phyloP scores from a whole-genome alignment of 331 rosid species.

The Rhamnella rubrinervis region DNA sequence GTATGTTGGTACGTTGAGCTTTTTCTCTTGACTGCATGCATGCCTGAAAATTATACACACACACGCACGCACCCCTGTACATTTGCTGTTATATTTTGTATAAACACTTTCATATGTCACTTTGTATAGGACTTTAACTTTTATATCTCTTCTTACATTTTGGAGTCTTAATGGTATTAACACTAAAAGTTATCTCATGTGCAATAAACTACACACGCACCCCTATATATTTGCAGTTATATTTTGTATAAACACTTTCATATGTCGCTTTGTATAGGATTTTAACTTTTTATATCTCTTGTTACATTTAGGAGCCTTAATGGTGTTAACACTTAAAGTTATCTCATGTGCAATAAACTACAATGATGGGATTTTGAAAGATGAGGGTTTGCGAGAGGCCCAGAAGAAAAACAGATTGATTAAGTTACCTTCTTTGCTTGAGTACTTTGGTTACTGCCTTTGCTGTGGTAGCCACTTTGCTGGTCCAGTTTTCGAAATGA shows the following conservation, averaged over 20 bases:
- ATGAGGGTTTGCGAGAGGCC: slow-evolving; percentile 72
- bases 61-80: too few species aligned
- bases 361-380: slow-evolving; percentile 82
- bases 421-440: slow-evolving; percentile 62
- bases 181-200: slow-evolving; percentile 86
- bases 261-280: background rate
- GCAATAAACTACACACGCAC: slow-evolving; percentile 62
- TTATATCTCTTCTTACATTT: slow-evolving; percentile 25
- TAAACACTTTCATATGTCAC: background rate
- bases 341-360: slow-evolving; percentile 88
- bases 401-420: slow-evolving; percentile 82
- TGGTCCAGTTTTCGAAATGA: slow-evolving; percentile 61
- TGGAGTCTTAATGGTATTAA: slow-evolving; percentile 95
- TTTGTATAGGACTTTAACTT: background rate
- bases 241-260: background rate
- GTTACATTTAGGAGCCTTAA: slow-evolving; percentile 66
- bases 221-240: too few species aligned
- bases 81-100: background rate
- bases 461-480: slow-evolving; percentile 63
- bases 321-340: slow-evolving; percentile 91
- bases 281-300: slow-evolving; percentile 22
- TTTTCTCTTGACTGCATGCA: background rate
- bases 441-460: slow-evolving; percentile 60
- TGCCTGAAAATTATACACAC: background rate
- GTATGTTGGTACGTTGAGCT: background rate